Base-by-base conservation (phyloP, 2,329 filamentous ascomycete species). In the Venturia nashicola region DNA sequence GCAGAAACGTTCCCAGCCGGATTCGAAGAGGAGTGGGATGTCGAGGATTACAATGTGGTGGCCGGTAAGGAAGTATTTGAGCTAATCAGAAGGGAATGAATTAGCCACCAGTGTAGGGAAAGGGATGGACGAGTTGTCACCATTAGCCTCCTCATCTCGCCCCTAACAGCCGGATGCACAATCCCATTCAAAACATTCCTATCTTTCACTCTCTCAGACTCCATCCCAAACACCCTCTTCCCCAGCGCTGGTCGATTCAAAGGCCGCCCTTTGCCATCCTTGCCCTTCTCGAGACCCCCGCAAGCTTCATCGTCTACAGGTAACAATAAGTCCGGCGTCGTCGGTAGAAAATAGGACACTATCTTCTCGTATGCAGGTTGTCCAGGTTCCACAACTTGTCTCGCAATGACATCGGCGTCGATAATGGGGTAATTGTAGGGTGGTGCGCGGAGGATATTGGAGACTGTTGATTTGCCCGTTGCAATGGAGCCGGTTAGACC, bases 401-500 rank as follows among this genome's bases (percentile, higher is more conserved):
- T 91, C 59, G 94, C 93, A 66, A 97, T 83, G 64, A 95, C 78
- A 78, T 99, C 94, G 72, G 94, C 93, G 73, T 99, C 94, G 78
- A 99, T 87, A 69, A 99, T 83, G 70, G 94, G 92, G 66, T 99
- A 83, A 66, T 84, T 87, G 80, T 97, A 89, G 0, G 93, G 94
- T 5, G 89, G 80, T 5, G 84, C 81, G 61, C 88, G 85, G 70
- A 99, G 89, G 69, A 96, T 83, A 46, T 83, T 81, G 36, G 94
- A 96, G 64, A 97, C 91, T 68, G 93, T 99, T 57, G 93, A 96
- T 83, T 99, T 99, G 74, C 94, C 94, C 6, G 94, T 99, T 66
- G 94, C 94, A 73, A 99, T 97, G 66, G 92, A 96, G 73, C 94
- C 94, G 9, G 94, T 99, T 34, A 99, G 85, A 65, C 94, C 94